Conservation (phyloP, 345 rosid species). For the Excoecaria agallocha region DNA sequence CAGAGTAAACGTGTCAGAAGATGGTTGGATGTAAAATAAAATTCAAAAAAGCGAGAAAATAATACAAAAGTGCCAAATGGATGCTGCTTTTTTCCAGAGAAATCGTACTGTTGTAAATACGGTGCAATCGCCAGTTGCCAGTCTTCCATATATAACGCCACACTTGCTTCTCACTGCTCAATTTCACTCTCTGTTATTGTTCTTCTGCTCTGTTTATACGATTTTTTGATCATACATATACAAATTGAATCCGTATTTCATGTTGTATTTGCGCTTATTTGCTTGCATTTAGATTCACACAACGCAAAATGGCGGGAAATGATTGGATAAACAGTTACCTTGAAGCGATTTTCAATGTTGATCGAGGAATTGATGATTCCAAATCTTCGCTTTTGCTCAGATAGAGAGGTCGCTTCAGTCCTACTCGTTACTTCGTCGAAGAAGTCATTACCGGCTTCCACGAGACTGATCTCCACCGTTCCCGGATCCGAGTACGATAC, state of each 20-base stretch:
- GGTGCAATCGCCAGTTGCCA: background rate
- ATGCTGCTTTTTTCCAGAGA: slow-evolving; percentile 16
- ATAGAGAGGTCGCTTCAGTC: slow-evolving; percentile 90
- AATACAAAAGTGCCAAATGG: background rate
- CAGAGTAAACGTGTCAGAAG: background rate
- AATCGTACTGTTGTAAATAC: background rate
- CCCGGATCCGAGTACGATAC: slow-evolving; percentile 58
- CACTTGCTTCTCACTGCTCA: background rate
- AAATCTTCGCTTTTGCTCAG: slow-evolving; percentile 76
- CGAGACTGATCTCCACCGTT: slow-evolving; percentile 95
- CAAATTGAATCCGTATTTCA: too few species aligned
- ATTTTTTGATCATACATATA: background rate
- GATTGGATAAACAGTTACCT: slow-evolving; percentile 99
- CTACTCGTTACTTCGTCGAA: slow-evolving; percentile 93
- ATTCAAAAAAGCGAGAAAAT: background rate
- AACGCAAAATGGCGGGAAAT: slow-evolving; percentile 73
- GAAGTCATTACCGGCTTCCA: slow-evolving; percentile 94
- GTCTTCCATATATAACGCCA: too few species aligned
- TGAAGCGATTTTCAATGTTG: slow-evolving; percentile 93
- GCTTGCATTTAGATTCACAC: background rate
- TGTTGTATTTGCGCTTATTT: background rate
- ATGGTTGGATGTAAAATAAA: background rate
- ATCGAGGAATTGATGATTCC: slow-evolving; percentile 68
- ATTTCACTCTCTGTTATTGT: background rate
- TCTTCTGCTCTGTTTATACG: background rate